phyloP scores from a whole-genome alignment of 768 basidiomycete species.

The Mycena polygramma region DNA sequence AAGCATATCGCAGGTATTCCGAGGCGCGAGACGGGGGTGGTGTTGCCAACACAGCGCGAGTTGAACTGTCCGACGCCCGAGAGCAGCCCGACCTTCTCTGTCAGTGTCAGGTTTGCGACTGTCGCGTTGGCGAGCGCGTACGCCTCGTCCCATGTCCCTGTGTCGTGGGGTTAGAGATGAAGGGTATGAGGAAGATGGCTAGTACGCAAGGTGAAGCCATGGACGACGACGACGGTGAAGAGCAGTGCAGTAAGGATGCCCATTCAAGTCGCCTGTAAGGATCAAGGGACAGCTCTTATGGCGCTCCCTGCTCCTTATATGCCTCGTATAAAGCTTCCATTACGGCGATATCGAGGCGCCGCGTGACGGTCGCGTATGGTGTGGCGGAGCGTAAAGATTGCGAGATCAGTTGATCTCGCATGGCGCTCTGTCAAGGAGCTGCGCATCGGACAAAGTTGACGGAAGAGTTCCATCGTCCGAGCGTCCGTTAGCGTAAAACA shows the following conservation, averaged over 20 bases:
- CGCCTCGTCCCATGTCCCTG: slow-evolving; percentile 36
- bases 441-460: no score
- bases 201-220: slow-evolving; percentile 31
- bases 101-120: slow-evolving; percentile 31
- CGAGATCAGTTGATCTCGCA: no score
- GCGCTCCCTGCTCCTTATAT: no score
- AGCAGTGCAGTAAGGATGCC: not conserved
- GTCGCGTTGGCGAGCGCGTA: slow-evolving; percentile 34
- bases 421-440: no score
- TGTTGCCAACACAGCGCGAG: slow-evolving; percentile 35
- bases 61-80: slow-evolving; percentile 33
- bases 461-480: no score
- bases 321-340: no score
- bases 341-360: no score
- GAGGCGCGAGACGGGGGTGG: slow-evolving; percentile 26
- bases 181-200: not conserved
- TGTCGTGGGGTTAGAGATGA: not conserved
- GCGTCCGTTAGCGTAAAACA: no score
- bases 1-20: slow-evolving; percentile 29
- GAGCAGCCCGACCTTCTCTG: slow-evolving; percentile 35
- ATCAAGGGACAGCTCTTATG: no score
- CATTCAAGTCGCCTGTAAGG: no score
- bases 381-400: no score
- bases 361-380: no score
- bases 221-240: slow-evolving; percentile 3